These are phyloP conservation scores for Echium plantagineum DNA, from an alignment of 257 asterid species.

Conservation along the genomic window DNA sequence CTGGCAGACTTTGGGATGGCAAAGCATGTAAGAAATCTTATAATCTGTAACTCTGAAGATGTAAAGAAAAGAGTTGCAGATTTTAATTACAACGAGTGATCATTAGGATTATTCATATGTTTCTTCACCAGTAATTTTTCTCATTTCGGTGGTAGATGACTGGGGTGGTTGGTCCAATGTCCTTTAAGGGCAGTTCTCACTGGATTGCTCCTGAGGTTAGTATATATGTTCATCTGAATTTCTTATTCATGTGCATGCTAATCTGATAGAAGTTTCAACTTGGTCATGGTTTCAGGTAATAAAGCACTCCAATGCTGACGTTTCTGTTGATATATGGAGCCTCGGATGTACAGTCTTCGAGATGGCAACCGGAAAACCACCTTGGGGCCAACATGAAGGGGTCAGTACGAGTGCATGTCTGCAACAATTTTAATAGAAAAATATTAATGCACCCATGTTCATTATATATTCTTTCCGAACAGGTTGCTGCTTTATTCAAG, in stretches of 20 bases:
- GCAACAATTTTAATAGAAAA: neutral
- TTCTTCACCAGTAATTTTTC: neutral
- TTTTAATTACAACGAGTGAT: neutral
- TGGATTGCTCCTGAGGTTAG: constrained; percentile 76
- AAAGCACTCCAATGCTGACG: constrained; percentile 32
- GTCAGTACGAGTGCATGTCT: constrained; percentile 8
- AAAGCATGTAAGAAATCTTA: constrained; percentile 36
- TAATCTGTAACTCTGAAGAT: too few species aligned
- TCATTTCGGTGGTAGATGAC: constrained; percentile 34
- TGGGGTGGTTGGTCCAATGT: constrained; percentile 36
- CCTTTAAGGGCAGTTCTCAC: constrained; percentile 51
- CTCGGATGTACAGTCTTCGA: constrained; percentile 64
- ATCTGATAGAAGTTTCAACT: neutral
- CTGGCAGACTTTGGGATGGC: constrained; percentile 77
- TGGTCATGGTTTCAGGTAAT: constrained; percentile 26
- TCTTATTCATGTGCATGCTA: neutral
- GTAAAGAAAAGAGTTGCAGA: constrained; percentile 1
- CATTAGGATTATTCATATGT: too few species aligned
- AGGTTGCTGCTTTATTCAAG: constrained; percentile 46
- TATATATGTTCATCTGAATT: neutral
- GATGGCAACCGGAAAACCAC: constrained; percentile 67
- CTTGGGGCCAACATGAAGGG: constrained; percentile 63
- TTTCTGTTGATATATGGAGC: constrained; percentile 76
- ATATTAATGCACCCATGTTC: neutral
- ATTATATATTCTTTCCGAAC: constrained; percentile 13